Evolutionary conservation across 2,329 filamentous ascomycete genomes (phyloP).

Genomic region (Diplodia seriata): DNA sequence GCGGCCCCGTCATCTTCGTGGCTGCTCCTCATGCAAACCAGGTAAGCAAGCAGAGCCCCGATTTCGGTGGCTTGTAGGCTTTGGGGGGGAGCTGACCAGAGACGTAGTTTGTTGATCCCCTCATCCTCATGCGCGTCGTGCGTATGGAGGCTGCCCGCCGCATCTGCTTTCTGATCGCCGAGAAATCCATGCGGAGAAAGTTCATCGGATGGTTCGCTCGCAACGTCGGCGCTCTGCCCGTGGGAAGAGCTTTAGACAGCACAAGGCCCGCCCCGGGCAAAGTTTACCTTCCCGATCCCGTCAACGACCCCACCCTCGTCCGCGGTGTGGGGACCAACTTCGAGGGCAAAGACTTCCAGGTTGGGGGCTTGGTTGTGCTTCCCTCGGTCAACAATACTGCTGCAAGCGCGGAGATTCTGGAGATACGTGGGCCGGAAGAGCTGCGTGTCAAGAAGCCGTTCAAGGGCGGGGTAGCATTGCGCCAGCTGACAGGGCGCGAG

Average conservation of each 20-base stretch:
- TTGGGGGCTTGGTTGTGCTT: conserved; percentile 84
- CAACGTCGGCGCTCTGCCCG: conserved; percentile 88
- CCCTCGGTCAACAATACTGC: conserved; percentile 82
- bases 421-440: conserved; percentile 81
- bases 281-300: conserved; percentile 87
- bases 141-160: conserved; percentile 86
- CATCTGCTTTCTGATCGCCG: conserved; percentile 90
- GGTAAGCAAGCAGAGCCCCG: conserved; percentile 56
- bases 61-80: background rate
- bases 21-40: conserved; percentile 97
- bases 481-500: conserved; percentile 81
- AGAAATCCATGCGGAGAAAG: conserved; percentile 88
- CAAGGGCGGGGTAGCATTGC: conserved; percentile 74
- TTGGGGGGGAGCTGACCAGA: background rate
- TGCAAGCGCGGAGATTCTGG: conserved; percentile 81
- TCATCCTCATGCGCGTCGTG: conserved; percentile 90
- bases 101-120: conserved; percentile 88
- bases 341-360: conserved; percentile 71
- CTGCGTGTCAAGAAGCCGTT: conserved; percentile 87
- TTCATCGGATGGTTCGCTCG: conserved; percentile 90
- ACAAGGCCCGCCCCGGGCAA: conserved; percentile 79
- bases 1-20: conserved; percentile 91
- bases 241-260: conserved; percentile 87
- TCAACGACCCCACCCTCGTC: conserved; percentile 81
- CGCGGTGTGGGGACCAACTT: conserved; percentile 85